phyloP scores from a whole-genome alignment of 1,284 basidiomycete species.

The Melampsora americana region DNA sequence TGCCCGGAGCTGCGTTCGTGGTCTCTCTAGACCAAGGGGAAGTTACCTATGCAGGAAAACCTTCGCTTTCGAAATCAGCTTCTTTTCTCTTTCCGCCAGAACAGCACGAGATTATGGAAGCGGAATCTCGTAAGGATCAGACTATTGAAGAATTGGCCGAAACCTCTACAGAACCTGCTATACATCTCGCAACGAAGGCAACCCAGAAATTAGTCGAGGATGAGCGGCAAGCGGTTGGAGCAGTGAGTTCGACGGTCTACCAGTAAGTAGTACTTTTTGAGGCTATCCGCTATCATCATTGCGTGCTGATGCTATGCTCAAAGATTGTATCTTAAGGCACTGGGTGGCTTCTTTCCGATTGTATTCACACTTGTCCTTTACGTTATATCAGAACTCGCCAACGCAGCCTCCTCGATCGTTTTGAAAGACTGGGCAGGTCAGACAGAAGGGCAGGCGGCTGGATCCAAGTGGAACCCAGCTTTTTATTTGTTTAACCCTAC shows the following conservation, averaged over 20 bases:
- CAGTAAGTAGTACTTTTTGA: slow-evolving; percentile 1
- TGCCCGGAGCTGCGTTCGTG: slow-evolving; percentile 56
- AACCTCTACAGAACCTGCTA: slow-evolving; percentile 47
- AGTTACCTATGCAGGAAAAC: slow-evolving; percentile 52
- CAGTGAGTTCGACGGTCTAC: slow-evolving; percentile 25
- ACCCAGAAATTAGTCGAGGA: slow-evolving; percentile 27
- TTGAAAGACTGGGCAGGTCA: slow-evolving; percentile 23
- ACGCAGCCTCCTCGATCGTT: slow-evolving; percentile 24
- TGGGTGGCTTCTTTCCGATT: slow-evolving; percentile 26
- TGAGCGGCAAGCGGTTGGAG: slow-evolving; percentile 39
- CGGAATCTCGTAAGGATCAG: slow-evolving; percentile 18
- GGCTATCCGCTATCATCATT: background rate
- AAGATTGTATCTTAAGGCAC: slow-evolving; percentile 27
- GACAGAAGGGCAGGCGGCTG: slow-evolving; percentile 1
- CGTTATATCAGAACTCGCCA: slow-evolving; percentile 25
- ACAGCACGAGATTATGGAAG: slow-evolving; percentile 41
- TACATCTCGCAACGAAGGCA: slow-evolving; percentile 10
- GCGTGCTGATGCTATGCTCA: background rate
- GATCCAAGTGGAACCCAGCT: background rate
- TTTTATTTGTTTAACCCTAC: slow-evolving; percentile 7
- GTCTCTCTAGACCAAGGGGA: slow-evolving; percentile 54
- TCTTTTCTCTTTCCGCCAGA: background rate
- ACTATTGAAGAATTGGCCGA: slow-evolving; percentile 51
- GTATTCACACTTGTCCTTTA: slow-evolving; percentile 19
- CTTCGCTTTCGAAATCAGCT: slow-evolving; percentile 36